Evolutionary conservation across 768 basidiomycete genomes (phyloP), one percentile per base, ranked within the genome.

Genomic region (Tricholomella constricta): DNA sequence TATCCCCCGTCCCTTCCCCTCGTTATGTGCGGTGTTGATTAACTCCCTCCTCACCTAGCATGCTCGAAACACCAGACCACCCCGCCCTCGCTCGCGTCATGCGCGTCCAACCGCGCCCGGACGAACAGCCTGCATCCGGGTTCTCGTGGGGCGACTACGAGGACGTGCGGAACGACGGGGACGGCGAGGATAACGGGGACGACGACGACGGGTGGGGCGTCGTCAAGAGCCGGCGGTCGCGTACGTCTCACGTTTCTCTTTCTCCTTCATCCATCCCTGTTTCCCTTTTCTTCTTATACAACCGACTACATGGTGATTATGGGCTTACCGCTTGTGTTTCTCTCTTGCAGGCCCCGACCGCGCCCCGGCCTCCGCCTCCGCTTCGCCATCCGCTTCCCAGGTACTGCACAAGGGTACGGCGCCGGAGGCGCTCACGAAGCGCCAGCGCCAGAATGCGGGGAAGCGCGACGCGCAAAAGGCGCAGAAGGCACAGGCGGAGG

Each of bases 191-290:
- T 50, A 88, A 86, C 45, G 87, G 83, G 38, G 83, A 80, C 3
- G 86, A 83, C 53, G 89, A 89, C 48, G 89, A 86, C 45, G 87
- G 84, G 2, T 92, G 90, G 91, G 88, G 83, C 20, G 81, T 90
- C 37, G 89, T 93, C 59, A 80, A 75, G 69, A 81, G 82, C 59
- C 77, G 78, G 51, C 75, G 73, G 42, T 58, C 69, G 22, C 75
- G 80, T 82, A 67, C 52, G 74, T 43, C 31, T 17, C 8, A 23
- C 42, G 23, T 22, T 29, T 48, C 45, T 31, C 2, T n/a, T 45
- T 40, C 15, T 48, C 7, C 34, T 4, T 14, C 10, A 41, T n/a
- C 22, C 42, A 11, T 31, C 29, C 29, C 29, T 31, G 6, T 32
- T 32, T 32, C 14, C 10, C 31, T 32, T 32, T 32, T 9, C 4